phyloP scores from a whole-genome alignment of 805 yeast species.

The Saturnispora hagleri region DNA sequence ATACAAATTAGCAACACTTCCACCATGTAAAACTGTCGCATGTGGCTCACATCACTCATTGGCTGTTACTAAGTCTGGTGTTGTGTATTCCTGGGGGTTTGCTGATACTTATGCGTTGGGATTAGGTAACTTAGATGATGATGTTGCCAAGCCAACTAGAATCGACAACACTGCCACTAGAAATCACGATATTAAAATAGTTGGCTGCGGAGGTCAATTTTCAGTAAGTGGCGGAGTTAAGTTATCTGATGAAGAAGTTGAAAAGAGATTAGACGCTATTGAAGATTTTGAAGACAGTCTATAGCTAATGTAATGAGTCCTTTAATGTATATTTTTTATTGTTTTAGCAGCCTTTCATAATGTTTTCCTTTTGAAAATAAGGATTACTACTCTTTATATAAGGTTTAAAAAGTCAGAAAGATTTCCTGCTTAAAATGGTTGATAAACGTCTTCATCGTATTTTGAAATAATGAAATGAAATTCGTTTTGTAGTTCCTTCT shows the following conservation, averaged over 20 bases:
- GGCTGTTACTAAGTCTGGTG: conserved; percentile 77
- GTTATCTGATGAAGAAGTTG: conserved; percentile 42
- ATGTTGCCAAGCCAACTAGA: conserved; percentile 79
- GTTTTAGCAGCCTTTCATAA: neutral
- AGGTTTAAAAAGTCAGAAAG: neutral
- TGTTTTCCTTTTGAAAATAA: neutral
- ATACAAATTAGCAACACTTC: conserved; percentile 51
- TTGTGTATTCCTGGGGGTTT: conserved; percentile 93
- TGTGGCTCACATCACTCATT: conserved; percentile 90
- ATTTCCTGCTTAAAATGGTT: conserved; percentile 6
- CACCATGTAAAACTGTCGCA: conserved; percentile 51
- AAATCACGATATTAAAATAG: conserved; percentile 54
- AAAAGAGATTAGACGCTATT: conserved; percentile 41
- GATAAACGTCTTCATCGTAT: conserved; percentile 58
- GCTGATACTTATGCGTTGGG: conserved; percentile 97
- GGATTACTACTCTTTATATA: neutral
- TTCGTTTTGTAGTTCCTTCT: conserved; percentile 19
- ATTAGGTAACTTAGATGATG: conserved; percentile 75
- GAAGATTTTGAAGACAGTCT: conserved; percentile 28
- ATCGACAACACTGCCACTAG: conserved; percentile 92
- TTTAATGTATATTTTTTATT: neutral
- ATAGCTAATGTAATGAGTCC: neutral
- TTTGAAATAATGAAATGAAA: conserved; percentile 42
- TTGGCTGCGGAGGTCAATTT: conserved; percentile 97
- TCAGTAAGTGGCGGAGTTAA: conserved; percentile 79